A percentile compares a stretch with the other conserved stretches of the same genome.
phyloP scores from a whole-genome alignment of 1,284 basidiomycete genomes.

The Fomitiporia mediterranea region DNA sequence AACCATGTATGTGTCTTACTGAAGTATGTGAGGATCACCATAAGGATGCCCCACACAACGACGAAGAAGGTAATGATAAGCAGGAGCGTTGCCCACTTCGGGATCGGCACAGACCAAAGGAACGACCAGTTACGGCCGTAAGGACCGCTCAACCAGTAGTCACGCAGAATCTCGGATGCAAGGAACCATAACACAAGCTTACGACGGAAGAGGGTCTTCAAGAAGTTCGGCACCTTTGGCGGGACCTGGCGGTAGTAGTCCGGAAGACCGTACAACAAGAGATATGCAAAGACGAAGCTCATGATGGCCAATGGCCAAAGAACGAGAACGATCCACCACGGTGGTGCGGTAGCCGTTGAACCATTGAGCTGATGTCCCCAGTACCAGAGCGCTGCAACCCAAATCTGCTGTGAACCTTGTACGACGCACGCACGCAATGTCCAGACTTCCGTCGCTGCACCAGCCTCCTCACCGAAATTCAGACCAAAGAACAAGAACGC shows the following conservation, averaged over 20 bases:
- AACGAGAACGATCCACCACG: constrained; percentile 81
- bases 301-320: constrained; percentile 80
- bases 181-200: constrained; percentile 93
- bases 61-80: constrained; percentile 83
- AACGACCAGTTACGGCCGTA: constrained; percentile 93
- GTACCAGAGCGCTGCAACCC: constrained; percentile 92
- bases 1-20: constrained; percentile 94
- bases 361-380: constrained; percentile 82
- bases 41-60: constrained; percentile 73
- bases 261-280: constrained; percentile 81
- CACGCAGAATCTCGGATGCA: constrained; percentile 80
- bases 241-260: constrained; percentile 87
- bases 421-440: constrained; percentile 84
- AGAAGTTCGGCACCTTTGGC: constrained; percentile 88
- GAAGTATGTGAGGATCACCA: constrained; percentile 75
- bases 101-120: constrained; percentile 81
- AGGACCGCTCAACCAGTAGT: constrained; percentile 92
- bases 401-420: constrained; percentile 89
- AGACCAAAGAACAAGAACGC: constrained; percentile 91
- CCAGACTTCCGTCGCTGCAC: constrained; percentile 91
- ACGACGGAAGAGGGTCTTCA: constrained; percentile 80
- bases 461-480: constrained; percentile 94
- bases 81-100: constrained; percentile 77
- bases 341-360: constrained; percentile 45
- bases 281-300: constrained; percentile 72